A percentile compares a stretch with the other conserved stretches of the same genome.
phyloP scores from a whole-genome alignment of 2,329 filamentous ascomycete genomes.

The Claviceps pazoutovae region DNA sequence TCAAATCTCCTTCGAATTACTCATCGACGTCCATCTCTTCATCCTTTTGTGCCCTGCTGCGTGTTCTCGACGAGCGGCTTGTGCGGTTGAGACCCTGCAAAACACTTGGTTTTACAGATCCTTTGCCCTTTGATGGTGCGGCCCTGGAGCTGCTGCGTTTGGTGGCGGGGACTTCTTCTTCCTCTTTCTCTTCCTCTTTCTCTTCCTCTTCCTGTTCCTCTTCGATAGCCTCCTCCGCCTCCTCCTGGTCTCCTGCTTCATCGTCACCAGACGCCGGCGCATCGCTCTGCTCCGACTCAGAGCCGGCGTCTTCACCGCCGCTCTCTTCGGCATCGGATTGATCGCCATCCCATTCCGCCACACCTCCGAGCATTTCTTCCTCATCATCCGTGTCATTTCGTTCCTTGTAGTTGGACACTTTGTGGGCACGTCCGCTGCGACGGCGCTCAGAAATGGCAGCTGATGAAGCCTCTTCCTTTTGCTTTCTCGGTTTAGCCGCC shows the following conservation, averaged over 20 bases:
- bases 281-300: slow-evolving; percentile 2
- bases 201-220: background rate
- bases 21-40: slow-evolving; percentile 24
- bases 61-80: slow-evolving; percentile 13
- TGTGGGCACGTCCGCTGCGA: slow-evolving; percentile 39
- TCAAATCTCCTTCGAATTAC: slow-evolving; percentile 8
- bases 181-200: slow-evolving; percentile 9
- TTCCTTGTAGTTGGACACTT: slow-evolving; percentile 37
- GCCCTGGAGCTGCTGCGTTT: slow-evolving; percentile 15
- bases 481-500: slow-evolving; percentile 19
- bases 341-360: slow-evolving; percentile 43
- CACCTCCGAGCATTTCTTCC: slow-evolving; percentile 47
- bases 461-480: slow-evolving; percentile 13
- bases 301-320: slow-evolving; percentile 9
- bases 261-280: slow-evolving; percentile 9
- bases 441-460: slow-evolving; percentile 33
- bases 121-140: slow-evolving; percentile 10
- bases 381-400: slow-evolving; percentile 44
- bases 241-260: slow-evolving; percentile 2
- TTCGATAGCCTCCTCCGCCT: slow-evolving; percentile 2
- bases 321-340: slow-evolving; percentile 19
- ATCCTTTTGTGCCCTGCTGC: slow-evolving; percentile 13
- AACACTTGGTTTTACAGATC: slow-evolving; percentile 13
- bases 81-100: slow-evolving; percentile 10
- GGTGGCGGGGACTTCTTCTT: slow-evolving; percentile 8